These are phyloP conservation scores for Hibiscus tridactylites DNA, from an alignment of 345 rosid species.

Conservation along the genomic window DNA sequence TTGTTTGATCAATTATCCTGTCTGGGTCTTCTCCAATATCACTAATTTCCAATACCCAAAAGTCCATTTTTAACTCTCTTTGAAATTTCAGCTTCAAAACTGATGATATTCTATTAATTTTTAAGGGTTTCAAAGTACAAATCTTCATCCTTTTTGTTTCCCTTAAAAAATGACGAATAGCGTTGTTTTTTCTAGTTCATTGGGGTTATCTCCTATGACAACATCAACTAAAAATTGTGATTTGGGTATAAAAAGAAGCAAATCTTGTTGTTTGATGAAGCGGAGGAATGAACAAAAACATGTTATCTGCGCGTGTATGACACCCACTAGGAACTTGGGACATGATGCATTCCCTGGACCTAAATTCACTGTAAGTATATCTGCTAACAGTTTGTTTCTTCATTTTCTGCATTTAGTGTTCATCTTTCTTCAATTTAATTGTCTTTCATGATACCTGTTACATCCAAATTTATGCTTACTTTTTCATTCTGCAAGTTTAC, in stretches of 20 bases:
- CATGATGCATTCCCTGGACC: conserved; percentile 33
- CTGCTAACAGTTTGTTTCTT: background rate
- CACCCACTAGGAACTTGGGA: conserved; percentile 41
- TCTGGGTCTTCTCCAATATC: background rate
- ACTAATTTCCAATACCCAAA: background rate
- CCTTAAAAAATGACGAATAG: background rate
- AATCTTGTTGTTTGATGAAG: conserved; percentile 12
- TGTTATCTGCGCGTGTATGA: conserved; percentile 43
- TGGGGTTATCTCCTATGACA: conserved; percentile 15
- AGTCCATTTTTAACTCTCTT: background rate
- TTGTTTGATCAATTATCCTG: background rate
- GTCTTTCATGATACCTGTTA: too few relatives aligned
- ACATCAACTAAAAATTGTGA: background rate
- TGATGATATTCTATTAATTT: background rate
- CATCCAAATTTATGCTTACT: too few relatives aligned
- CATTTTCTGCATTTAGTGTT: background rate
- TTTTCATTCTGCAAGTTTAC: background rate
- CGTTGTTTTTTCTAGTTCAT: conserved; percentile 21
- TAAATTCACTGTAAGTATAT: conserved; percentile 42
- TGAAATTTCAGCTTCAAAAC: background rate
- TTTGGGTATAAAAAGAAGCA: background rate
- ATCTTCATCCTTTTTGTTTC: background rate
- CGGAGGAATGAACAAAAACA: conserved; percentile 12
- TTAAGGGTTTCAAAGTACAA: background rate
- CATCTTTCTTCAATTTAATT: too few relatives aligned